Evolutionary conservation across 805 yeast genomes (phyloP), one percentile per base, ranked within the genome.

Genomic region (Ogataea haglerorum): DNA sequence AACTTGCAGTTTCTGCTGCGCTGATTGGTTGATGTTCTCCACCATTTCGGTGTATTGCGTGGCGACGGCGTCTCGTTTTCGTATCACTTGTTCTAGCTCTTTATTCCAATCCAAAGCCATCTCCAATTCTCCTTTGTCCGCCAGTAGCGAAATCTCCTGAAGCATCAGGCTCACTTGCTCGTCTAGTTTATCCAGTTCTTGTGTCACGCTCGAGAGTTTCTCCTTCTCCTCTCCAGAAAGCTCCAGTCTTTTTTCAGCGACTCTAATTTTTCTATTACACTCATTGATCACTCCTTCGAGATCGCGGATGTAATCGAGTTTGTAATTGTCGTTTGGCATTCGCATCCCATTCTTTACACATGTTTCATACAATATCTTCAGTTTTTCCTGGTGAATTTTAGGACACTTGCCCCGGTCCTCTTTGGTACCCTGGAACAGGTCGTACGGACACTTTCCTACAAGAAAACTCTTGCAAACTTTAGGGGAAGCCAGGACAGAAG

Each of bases 361-460:
- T 23, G 70, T 65, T 51, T 83, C 83, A 51, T 84, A 89, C 47
- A 85, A 79, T 12, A 85, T 60, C 57, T 79, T 83, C 55, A 80
- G 80, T 49, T 84, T 83, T 50, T 86, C 87, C 24, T 80, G 58
- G 60, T 90, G 97, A 14, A 82, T 62, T 49, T 73, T 75, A 0
- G 87, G 86, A 57, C 98, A 90, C 44, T 72, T 72, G 1, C 96
- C 96, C 47, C 85, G 63, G 56, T 84, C 86, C 55, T 83, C 84
- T 58, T 88, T 89, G 10, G 96, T 86, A 6, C 87, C 86, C 10
- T 72, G 72, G 55, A 90, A 85, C 34, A 89, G 60, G 48, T 89
- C 96, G 58, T 85, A 82, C 0, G 95, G 91, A 52, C 98, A 90
- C 7, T 76, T 74, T 0, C 93, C 96, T 12, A 87, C 86, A n/a